Base-by-base conservation (phyloP, 2,329 filamentous ascomycete species). In the Trichoderma sp. region DNA sequence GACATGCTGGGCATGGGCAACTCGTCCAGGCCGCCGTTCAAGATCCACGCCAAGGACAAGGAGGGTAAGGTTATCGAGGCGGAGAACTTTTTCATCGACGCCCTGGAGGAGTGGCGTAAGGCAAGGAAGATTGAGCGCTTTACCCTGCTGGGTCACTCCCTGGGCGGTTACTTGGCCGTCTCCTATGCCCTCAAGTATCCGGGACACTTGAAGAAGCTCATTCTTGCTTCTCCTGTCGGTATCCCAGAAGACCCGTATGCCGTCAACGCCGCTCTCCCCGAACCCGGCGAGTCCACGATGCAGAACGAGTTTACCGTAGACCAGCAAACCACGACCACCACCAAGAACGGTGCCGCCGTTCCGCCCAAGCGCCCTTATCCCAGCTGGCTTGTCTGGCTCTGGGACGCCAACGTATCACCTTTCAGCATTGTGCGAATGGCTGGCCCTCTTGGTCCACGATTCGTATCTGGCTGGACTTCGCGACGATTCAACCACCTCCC, bases 121-220 rank as follows among this genome's bases (percentile, higher is more conserved):
- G 89, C 93, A 79, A 91, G 92, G 74, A 95, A 95, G 53, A 93
- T 99, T 64, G 94, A 99, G 64, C 92, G 92, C 74, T 98, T 99
- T 79, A 99, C 96, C 0, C 86, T 99, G 4, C 86, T 98, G 8
- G 96, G 95, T 1, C 96, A 99, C 83, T 97, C 93, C 59, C 86
- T 99, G 61, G 96, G 96, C 70, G 96, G 96, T 6, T 99, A 99
- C 79, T 92, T 99, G 80, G 94, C 95, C 5, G 92, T 97, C 0
- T 95, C 94, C 23, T 99, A 99, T 79, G 95, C 96, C 1, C 86
- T 98, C 72, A 99, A 99, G 81, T 99, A 99, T 78, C 96, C 96
- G 0, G 95, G 95, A 15, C 93, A 90, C 75, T 83, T 99, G 39
- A 97, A 99, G 83, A 99, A 99, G 84, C 88, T 99, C 73, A 97